These are phyloP conservation scores for Alnus rubra DNA, from an alignment of 306 rosid species.

Conservation along the genomic window DNA sequence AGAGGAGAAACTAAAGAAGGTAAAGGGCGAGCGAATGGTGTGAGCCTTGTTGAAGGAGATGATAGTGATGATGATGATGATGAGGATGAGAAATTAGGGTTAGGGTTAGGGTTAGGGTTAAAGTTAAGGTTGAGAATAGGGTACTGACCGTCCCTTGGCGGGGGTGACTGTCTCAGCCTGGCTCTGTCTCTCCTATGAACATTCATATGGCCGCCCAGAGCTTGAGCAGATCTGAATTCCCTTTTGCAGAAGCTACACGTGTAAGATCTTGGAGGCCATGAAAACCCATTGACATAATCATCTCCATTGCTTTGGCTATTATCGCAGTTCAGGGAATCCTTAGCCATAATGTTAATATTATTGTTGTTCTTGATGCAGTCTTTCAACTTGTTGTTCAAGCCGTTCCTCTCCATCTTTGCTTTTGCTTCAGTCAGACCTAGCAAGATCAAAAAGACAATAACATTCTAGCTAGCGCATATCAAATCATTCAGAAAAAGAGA, in stretches of 20 bases:
- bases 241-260: conserved; percentile 82
- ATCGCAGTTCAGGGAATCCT: conserved; percentile 22
- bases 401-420: conserved; percentile 43
- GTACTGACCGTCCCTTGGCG: conserved; percentile 25
- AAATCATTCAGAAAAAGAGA: conserved; percentile 16
- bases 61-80: conserved; percentile 35
- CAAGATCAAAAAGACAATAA: conserved; percentile 33
- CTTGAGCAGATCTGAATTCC: conserved; percentile 95
- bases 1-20: conserved; percentile 44
- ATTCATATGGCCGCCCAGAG: conserved; percentile 97
- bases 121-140: conserved; percentile 44
- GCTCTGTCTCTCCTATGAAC: conserved; percentile 95
- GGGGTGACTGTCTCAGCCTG: conserved; percentile 70
- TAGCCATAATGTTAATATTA: conserved; percentile 25
- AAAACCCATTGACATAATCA: conserved; percentile 55
- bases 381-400: conserved; percentile 35
- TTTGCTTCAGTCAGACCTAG: conserved; percentile 25
- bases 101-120: conserved; percentile 33
- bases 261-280: conserved; percentile 95
- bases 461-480: conserved; percentile 40
- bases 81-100: conserved; percentile 42
- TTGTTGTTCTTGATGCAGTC: conserved; percentile 24
- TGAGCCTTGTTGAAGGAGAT: conserved; percentile 18
- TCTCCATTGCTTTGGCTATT: conserved; percentile 20
- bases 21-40: conserved; percentile 38